Evolutionary conservation across 192 early-diverging fungal genomes (phyloP), one percentile per base, ranked within the genome.

Genomic region (Coemansia sp.): DNA sequence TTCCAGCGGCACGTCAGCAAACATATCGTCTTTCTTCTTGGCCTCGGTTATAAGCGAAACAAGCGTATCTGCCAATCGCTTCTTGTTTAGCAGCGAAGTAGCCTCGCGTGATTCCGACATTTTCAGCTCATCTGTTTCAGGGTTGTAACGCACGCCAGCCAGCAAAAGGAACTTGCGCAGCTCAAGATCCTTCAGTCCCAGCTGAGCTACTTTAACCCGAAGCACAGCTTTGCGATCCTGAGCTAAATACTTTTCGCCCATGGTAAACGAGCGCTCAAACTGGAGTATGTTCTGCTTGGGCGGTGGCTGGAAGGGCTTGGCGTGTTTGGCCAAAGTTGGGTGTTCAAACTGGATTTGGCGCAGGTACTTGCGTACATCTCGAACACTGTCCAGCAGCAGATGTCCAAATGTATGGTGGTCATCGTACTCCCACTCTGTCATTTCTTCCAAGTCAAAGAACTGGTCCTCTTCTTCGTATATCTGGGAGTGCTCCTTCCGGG

Each of bases 101-200:
- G 43, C 14, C 49, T 70, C 74, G n/a, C 69, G 59, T 19, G 38
- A 37, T 30, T 78, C 74, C 0, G 74, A 71, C 74, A 78, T 78
- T 35, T 63, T 71, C 16, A 78, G 57, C 64, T 78, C 74, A 28
- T 78, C 74, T 13, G 55, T 63, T 26, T 59, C 41, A 15, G 74
- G 74, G 40, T 67, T 67, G 53, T 78, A 78, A 45, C 74, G 50
- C 19, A 50, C 42, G 11, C 68, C 74, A 5, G 58, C 74, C 40
- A 78, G 64, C 62, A 78, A 44, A 36, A 78, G n/a, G 33, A 78
- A 71, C 61, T 78, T 78, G 68, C 54, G 74, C 49, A 71, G 53
- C 54, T 63, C 68, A 2, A 57, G 49, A 2, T 53, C 65, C 44
- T 55, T 59, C 16, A 78, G 55, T 14, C 74, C 74, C 19, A 78